Evolutionary conservation across 306 rosid species (phyloP).

Genomic region (Vigna angularis): DNA sequence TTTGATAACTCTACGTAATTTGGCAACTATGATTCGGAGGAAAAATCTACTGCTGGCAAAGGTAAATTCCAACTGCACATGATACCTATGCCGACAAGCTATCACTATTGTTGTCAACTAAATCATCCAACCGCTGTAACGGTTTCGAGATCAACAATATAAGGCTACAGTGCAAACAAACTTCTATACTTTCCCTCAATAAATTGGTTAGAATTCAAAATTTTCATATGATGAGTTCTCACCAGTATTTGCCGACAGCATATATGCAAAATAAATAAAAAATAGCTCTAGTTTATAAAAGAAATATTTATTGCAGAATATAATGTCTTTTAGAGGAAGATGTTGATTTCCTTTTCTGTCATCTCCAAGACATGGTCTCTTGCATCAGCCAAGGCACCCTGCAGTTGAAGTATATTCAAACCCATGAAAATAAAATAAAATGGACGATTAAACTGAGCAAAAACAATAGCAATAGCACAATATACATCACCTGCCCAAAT

Average conservation of each 20-base stretch:
- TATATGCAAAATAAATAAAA: conserved; percentile 27
- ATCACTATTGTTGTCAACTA: not conserved
- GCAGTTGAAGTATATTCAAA: conserved; percentile 44
- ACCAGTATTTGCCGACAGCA: conserved; percentile 43
- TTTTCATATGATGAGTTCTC: conserved; percentile 50
- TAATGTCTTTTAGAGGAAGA: conserved; percentile 60
- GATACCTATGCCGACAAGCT: not conserved
- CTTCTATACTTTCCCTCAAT: conserved; percentile 46
- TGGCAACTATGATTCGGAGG: not conserved
- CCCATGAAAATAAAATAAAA: conserved; percentile 22
- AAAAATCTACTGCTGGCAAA: not conserved
- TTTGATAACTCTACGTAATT: not conserved
- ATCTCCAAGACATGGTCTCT: conserved; percentile 96
- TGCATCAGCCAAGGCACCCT: conserved; percentile 96
- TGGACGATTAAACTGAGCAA: not conserved
- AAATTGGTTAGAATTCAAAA: conserved; percentile 55
- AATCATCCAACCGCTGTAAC: not conserved
- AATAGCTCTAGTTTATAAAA: conserved; percentile 26
- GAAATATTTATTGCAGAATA: conserved; percentile 22
- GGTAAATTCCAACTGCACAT: not conserved
- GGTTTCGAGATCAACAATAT: conserved; percentile 2
- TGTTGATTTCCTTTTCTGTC: conserved; percentile 89
- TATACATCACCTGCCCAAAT: conserved; percentile 80
- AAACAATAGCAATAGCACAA: conserved; percentile 8
- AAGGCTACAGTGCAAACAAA: conserved; percentile 43